Percentiles rank a stretch among this genome's conserved stretches.
Conservation (phyloP, 148 eudicot genomes). For the Tetragonia tetragonoides region DNA sequence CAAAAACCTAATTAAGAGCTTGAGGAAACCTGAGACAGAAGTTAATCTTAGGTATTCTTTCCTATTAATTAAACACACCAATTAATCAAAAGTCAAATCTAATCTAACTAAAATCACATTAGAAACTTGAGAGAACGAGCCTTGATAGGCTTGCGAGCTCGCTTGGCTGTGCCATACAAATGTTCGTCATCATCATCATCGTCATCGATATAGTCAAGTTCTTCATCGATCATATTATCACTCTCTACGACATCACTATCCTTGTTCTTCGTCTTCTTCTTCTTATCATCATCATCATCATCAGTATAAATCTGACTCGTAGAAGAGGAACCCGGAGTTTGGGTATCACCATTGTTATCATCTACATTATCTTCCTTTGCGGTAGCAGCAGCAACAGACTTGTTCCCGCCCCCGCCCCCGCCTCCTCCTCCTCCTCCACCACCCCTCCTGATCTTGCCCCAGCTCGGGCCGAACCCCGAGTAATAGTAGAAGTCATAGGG, state of each 20-base stretch:
- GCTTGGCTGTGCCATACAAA: not conserved
- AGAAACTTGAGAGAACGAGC: conserved; percentile 13
- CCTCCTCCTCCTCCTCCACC: too few species aligned
- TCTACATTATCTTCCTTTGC: not conserved
- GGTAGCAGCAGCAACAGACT: not conserved
- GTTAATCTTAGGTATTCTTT: too few species aligned
- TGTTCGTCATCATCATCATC: conserved; percentile 6
- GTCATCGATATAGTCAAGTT: conserved; percentile 13
- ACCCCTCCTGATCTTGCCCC: conserved; percentile 42
- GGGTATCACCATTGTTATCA: not conserved
- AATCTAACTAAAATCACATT: not conserved
- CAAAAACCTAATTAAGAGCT: too few species aligned
- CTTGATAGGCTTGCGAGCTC: conserved; percentile 13
- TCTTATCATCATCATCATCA: conserved; percentile 1
- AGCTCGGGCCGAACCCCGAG: conserved; percentile 69
- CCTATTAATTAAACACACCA: too few species aligned
- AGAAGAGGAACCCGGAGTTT: conserved; percentile 2
- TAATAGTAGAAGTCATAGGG: conserved; percentile 61
- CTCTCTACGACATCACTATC: not conserved
- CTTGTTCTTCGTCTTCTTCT: not conserved
- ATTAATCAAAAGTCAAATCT: too few species aligned
- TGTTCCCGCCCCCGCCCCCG: conserved; percentile 25
- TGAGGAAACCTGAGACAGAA: too few species aligned
- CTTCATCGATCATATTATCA: conserved; percentile 2
- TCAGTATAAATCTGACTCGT: conserved; percentile 8